Evolutionary conservation across 495 filamentous ascomycete species (phyloP).

Genomic region (Pseudomonodictys pantanalensis): DNA sequence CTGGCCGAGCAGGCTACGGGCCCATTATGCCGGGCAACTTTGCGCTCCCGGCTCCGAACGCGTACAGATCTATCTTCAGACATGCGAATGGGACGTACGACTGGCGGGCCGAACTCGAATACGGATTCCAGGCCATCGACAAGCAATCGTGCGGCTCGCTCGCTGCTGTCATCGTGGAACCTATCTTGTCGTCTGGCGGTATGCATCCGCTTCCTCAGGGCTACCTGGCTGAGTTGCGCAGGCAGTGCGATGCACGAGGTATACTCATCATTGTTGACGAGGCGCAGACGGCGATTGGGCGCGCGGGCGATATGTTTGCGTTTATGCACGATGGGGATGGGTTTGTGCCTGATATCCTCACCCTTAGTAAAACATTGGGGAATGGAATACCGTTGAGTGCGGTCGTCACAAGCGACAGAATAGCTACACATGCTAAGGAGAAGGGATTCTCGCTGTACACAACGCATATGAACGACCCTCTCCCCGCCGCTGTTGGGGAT

Average conservation of each 20-base stretch:
- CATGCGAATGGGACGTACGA: constrained; percentile 53
- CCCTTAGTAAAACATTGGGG: constrained; percentile 54
- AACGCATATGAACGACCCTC: constrained; percentile 54
- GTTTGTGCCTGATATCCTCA: constrained; percentile 53
- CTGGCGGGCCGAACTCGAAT: constrained; percentile 57
- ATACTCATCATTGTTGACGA: constrained; percentile 59
- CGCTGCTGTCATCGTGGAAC: constrained; percentile 55
- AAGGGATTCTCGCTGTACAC: constrained; percentile 44
- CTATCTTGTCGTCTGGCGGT: constrained; percentile 51
- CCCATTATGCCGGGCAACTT: constrained; percentile 43
- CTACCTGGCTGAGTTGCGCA: constrained; percentile 47
- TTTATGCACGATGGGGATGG: constrained; percentile 48
- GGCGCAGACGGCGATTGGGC: constrained; percentile 54
- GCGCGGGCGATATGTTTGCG: constrained; percentile 52
- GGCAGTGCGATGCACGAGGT: constrained; percentile 49
- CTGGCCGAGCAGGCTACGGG: constrained; percentile 47
- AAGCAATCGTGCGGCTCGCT: constrained; percentile 53
- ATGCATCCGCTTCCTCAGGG: constrained; percentile 50
- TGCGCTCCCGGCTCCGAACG: constrained; percentile 53
- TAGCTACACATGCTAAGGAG: constrained; percentile 44
- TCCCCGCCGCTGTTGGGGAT: constrained; percentile 53
- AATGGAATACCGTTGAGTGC: constrained; percentile 53
- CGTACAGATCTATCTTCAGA: constrained; percentile 53
- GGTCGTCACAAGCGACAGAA: constrained; percentile 50
- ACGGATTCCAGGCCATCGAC: constrained; percentile 53